Percentiles rank a stretch among this genome's conserved stretches.
Evolutionary conservation across 2,329 filamentous ascomycete species (phyloP).

Genomic region (Cladosporium colombiae): DNA sequence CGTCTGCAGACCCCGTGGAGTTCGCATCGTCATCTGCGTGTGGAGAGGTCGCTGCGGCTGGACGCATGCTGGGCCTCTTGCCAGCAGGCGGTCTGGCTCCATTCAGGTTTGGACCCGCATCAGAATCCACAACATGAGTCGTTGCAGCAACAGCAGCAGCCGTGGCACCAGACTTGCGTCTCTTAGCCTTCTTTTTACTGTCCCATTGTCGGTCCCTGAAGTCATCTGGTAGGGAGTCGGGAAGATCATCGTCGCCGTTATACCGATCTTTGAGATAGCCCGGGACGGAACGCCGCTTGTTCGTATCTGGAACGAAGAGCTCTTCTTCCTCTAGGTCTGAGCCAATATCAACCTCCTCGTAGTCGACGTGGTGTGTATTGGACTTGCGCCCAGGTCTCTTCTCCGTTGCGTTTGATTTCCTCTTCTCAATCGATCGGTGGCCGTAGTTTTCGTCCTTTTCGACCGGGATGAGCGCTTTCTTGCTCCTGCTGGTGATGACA

Average conservation of each 20-base stretch:
- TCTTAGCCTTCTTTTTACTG: conserved; percentile 26
- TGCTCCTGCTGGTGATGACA: conserved; percentile 34
- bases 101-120: not conserved
- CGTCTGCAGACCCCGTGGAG: conserved; percentile 21
- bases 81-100: conserved; percentile 28
- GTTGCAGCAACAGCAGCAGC: not conserved
- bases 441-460: conserved; percentile 38
- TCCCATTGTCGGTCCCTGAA: conserved; percentile 40
- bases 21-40: conserved; percentile 35
- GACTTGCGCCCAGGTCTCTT: conserved; percentile 19
- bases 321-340: conserved; percentile 46
- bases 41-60: conserved; percentile 32
- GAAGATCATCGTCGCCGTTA: conserved; percentile 42
- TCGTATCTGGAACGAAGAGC: conserved; percentile 11
- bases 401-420: not conserved
- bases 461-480: conserved; percentile 36
- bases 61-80: conserved; percentile 35
- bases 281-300: conserved; percentile 28
- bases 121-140: not conserved
- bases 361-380: conserved; percentile 33
- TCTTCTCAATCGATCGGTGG: conserved; percentile 36
- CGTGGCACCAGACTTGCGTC: conserved; percentile 5
- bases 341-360: conserved; percentile 50
- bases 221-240: conserved; percentile 45
- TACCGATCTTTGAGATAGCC: conserved; percentile 47